A percentile compares a stretch with the other conserved stretches of the same genome.
These are phyloP conservation scores for Chamaenerion angustifolium DNA, from an alignment of 345 rosid species.

Conservation along the genomic window DNA sequence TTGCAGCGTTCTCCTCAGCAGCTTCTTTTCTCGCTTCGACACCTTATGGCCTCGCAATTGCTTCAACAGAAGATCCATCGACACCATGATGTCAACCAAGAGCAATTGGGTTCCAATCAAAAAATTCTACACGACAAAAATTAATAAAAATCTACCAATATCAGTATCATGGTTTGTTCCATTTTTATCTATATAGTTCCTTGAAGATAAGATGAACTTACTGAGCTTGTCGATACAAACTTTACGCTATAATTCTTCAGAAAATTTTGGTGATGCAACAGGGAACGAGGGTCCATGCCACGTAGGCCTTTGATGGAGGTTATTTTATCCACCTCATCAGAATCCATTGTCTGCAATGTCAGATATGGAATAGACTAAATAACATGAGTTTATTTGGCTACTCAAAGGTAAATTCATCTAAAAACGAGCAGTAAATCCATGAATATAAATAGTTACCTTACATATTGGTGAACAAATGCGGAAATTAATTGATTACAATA, in stretches of 20 bases:
- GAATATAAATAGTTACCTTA: no score
- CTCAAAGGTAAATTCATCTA: no score
- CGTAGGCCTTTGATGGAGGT: conserved; percentile 3
- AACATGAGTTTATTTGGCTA: no score
- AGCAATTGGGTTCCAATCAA: conserved; percentile 58
- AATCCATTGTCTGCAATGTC: background rate
- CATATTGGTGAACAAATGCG: no score
- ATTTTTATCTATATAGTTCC: background rate
- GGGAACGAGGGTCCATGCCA: conserved; percentile 7
- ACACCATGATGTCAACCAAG: conserved; percentile 23
- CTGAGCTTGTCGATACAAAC: conserved; percentile 9
- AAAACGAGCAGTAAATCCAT: no score
- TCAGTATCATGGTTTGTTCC: conserved; percentile 2
- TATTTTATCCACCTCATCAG: conserved; percentile 3
- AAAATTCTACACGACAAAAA: conserved; percentile 19
- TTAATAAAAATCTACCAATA: background rate
- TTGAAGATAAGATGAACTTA: conserved; percentile 5
- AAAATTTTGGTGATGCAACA: conserved; percentile 14
- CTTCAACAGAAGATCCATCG: conserved; percentile 30
- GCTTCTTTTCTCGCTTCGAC: conserved; percentile 30
- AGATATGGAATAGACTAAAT: no score
- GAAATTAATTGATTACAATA: no score
- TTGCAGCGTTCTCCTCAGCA: conserved; percentile 27
- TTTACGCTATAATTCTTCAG: conserved; percentile 28
- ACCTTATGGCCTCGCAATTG: conserved; percentile 25